Evolutionary conservation across 2,329 filamentous ascomycete genomes (phyloP), one percentile per base, ranked within the genome.

Genomic region (Ascocoryne sarcoides): DNA sequence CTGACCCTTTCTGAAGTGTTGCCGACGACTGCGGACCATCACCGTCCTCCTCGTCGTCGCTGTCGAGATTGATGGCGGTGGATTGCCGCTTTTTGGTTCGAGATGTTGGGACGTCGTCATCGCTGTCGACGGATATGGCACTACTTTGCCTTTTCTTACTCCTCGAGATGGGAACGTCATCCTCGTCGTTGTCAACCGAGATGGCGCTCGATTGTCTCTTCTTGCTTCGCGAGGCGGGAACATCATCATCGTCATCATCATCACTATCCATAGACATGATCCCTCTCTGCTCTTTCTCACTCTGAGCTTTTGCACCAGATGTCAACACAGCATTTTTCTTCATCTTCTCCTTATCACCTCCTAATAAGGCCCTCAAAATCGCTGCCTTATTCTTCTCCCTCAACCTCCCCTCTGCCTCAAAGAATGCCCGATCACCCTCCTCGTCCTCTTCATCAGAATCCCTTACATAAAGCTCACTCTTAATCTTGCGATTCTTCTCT

Each of bases 401-500:
- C 44, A 82, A 69, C 48, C 72, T 65, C 60, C 81, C 78, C 62
- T 95, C 89, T 12, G 75, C 71, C 2, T 73, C 78, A 62, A 90
- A 95, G 63, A 95, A 95, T 15, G 75, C 77, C 16, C 59, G 67
- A 62, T 84, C 76, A 42, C 76, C 75, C 34, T 88, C 86, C 23
- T 74, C 78, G 55, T 95, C 87, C 51, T 95, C 88, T 39, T 96
- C 92, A 58, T 96, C 92, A 50, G 83, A 87, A 28, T 82, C 79
- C 43, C 82, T 76, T 37, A 98, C 83, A 54, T 79, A 90, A 29
- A 90, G 64, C 17, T 81, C 79, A 54, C 84, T 93, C 68, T 95
- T 96, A 64, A 92, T 83, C 58, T 82, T 84, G 21, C 70, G 69
- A 36, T 78, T 72, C 62, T 88, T 88, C 55, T 89, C 86, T n/a